Conservation (phyloP, 331 rosid genomes). For the Quercus phellos region DNA sequence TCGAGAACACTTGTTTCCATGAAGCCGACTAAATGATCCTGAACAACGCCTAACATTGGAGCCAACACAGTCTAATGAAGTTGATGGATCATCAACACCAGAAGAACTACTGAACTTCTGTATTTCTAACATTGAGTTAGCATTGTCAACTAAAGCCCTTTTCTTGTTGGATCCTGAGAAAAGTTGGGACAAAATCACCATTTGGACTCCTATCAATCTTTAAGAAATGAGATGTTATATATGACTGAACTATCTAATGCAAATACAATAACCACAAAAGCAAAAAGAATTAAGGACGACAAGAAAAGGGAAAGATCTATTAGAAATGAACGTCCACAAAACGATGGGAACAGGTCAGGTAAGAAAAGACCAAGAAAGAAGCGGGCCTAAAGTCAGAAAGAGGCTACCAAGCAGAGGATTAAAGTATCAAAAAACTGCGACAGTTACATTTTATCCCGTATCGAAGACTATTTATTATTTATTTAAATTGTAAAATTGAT, state of each 20-base stretch:
- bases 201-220: slow-evolving; percentile 9
- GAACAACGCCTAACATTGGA: slow-evolving; percentile 9
- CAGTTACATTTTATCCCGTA: not conserved
- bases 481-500: not conserved
- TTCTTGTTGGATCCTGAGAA: slow-evolving; percentile 40
- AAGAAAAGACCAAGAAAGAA: not conserved
- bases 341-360: not conserved
- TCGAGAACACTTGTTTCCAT: slow-evolving; percentile 15
- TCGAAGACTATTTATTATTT: not conserved
- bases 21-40: slow-evolving; percentile 20
- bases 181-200: slow-evolving; percentile 23
- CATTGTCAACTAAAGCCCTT: slow-evolving; percentile 43
- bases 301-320: not conserved
- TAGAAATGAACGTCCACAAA: not conserved
- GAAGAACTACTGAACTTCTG: slow-evolving; percentile 29
- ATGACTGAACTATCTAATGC: slow-evolving; percentile 2
- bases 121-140: slow-evolving; percentile 19
- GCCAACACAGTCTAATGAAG: slow-evolving; percentile 25
- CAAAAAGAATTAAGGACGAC: not conserved
- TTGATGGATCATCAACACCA: slow-evolving; percentile 12
- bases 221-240: not conserved
- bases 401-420: not conserved
- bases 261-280: slow-evolving; percentile 3
- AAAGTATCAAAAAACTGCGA: not conserved
- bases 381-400: not conserved